Percentiles rank a stretch among this genome's conserved stretches.
These are phyloP conservation scores for Elsinoe batatas DNA, from an alignment of 2,329 filamentous ascomycete species.

Conservation along the genomic window DNA sequence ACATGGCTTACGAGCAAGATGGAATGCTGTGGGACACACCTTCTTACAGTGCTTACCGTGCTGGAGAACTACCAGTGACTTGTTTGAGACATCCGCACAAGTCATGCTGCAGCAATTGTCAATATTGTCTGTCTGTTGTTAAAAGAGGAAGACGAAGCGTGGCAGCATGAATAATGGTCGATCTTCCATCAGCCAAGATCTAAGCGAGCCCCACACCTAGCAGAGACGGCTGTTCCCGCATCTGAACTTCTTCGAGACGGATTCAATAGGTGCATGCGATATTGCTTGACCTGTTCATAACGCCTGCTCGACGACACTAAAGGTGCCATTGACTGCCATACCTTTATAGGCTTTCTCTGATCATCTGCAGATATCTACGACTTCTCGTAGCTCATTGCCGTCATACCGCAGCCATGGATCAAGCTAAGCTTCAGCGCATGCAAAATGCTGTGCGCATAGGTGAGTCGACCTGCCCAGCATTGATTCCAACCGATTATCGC, in stretches of 20 bases:
- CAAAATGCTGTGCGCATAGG: slow-evolving; percentile 60
- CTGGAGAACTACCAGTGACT: too few species aligned
- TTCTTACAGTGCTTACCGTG: too few species aligned
- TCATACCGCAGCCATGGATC: slow-evolving; percentile 46
- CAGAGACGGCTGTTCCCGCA: neutral
- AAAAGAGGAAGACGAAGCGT: neutral
- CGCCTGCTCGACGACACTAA: neutral
- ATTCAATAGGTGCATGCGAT: neutral
- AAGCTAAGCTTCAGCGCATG: slow-evolving; percentile 57
- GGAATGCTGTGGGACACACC: neutral
- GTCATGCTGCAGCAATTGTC: neutral
- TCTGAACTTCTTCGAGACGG: slow-evolving; percentile 7
- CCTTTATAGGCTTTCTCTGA: too few species aligned
- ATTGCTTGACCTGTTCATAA: neutral
- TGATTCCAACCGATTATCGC: neutral
- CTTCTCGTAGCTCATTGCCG: neutral
- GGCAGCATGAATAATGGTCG: neutral
- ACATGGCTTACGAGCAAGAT: neutral
- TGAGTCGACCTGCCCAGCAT: slow-evolving; percentile 38
- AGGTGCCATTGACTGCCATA: neutral
- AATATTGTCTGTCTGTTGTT: neutral
- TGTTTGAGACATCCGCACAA: too few species aligned
- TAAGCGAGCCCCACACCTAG: slow-evolving; percentile 6
- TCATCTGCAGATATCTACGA: neutral
- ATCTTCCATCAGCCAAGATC: slow-evolving; percentile 1